A percentile compares a stretch with the other conserved stretches of the same genome.
phyloP scores from a whole-genome alignment of 768 basidiomycete genomes.

The Neoboletus subvelutipes region DNA sequence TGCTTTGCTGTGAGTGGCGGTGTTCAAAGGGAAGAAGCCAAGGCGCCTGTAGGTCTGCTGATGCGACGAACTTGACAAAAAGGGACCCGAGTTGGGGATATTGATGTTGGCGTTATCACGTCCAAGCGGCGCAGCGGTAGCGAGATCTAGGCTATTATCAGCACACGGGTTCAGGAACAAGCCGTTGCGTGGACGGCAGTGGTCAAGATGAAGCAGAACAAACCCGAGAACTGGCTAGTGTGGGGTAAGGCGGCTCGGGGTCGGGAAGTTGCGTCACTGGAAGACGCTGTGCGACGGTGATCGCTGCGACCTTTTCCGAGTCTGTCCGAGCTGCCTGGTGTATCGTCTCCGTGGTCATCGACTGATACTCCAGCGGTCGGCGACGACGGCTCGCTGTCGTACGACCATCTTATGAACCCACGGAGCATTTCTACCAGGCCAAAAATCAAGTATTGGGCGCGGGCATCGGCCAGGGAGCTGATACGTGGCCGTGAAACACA shows the following conservation, averaged over 20 bases:
- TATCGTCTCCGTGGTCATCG: slow-evolving; percentile 10
- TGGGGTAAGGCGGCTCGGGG: slow-evolving; percentile 35
- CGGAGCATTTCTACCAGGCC: slow-evolving; percentile 22
- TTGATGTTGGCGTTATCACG: slow-evolving; percentile 13
- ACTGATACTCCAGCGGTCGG: slow-evolving; percentile 5
- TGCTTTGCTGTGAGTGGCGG: slow-evolving; percentile 36
- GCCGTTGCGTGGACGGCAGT: slow-evolving; percentile 4
- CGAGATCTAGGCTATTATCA: slow-evolving; percentile 18
- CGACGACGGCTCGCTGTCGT: slow-evolving; percentile 24
- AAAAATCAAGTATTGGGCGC: not conserved
- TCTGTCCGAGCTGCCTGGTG: slow-evolving; percentile 6
- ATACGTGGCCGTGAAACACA: slow-evolving; percentile 6
- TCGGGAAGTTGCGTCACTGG: slow-evolving; percentile 51
- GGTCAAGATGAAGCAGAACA: slow-evolving; percentile 14
- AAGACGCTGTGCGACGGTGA: slow-evolving; percentile 38
- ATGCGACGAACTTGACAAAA: slow-evolving; percentile 10
- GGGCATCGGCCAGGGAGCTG: not conserved
- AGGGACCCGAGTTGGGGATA: slow-evolving; percentile 12
- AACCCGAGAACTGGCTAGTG: slow-evolving; percentile 19
- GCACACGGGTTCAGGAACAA: slow-evolving; percentile 3
- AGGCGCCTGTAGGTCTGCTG: slow-evolving; percentile 34
- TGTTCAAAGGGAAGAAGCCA: slow-evolving; percentile 36
- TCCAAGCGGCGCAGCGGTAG: slow-evolving; percentile 2
- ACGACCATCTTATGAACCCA: slow-evolving; percentile 20
- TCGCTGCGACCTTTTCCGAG: slow-evolving; percentile 11